A percentile compares a stretch with the other conserved stretches of the same genome.
Conservation (phyloP, 2,329 filamentous ascomycete species). For the Neonectria ditissima region DNA sequence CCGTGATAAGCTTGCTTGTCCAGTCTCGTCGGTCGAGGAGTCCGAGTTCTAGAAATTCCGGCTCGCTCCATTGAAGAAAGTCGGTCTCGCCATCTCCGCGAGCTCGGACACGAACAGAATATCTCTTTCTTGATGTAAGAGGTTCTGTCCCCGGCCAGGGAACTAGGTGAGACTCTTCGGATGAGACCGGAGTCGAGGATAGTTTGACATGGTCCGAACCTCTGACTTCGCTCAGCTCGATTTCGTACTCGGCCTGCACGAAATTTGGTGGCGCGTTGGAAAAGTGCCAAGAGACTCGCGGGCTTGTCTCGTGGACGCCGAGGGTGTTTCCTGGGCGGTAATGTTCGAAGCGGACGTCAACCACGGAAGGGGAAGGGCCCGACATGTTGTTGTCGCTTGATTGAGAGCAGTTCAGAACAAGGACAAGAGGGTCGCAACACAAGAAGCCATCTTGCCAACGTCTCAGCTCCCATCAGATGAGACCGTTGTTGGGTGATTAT, state of each 20-base stretch:
- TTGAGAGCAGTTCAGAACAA: not conserved
- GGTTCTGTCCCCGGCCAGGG: constrained; percentile 24
- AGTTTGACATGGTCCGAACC: not conserved
- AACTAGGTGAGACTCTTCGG: constrained; percentile 23
- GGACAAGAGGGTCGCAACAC: not conserved
- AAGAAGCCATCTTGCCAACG: not conserved
- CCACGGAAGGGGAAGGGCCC: constrained; percentile 15
- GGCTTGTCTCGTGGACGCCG: constrained; percentile 24
- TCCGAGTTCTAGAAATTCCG: constrained; percentile 46
- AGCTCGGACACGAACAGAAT: constrained; percentile 27
- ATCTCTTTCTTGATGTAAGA: constrained; percentile 24
- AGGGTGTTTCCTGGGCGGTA: constrained; percentile 23
- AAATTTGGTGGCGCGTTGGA: constrained; percentile 23
- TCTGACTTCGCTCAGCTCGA: constrained; percentile 24
- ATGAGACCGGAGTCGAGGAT: constrained; percentile 14
- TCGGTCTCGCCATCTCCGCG: constrained; percentile 13
- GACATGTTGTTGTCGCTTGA: constrained; percentile 9
- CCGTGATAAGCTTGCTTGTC: constrained; percentile 45
- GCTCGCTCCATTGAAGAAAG: constrained; percentile 30
- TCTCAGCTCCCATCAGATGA: not conserved
- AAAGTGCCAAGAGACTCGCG: constrained; percentile 32
- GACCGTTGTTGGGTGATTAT: not conserved
- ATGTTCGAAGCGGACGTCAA: constrained; percentile 30
- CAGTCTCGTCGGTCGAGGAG: constrained; percentile 47
- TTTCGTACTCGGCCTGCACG: constrained; percentile 28